Evolutionary conservation across 2,329 filamentous ascomycete genomes (phyloP).

Genomic region (Akanthomyces dipterigenus): DNA sequence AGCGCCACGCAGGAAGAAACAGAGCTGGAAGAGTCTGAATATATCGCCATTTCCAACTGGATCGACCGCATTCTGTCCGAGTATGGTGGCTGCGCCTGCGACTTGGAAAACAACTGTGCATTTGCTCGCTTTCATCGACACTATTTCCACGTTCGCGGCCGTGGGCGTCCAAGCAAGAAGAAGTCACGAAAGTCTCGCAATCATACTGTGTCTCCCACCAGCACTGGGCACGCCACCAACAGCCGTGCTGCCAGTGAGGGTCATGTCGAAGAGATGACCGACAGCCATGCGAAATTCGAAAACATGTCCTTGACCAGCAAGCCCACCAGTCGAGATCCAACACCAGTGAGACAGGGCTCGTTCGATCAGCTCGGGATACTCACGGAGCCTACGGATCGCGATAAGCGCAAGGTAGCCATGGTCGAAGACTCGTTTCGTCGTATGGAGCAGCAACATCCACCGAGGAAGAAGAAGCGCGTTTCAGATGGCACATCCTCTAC

Average conservation of each 20-base stretch:
- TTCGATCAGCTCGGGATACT: slow-evolving; percentile 54
- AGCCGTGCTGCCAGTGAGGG: slow-evolving; percentile 60
- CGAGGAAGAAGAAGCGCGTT: slow-evolving; percentile 55
- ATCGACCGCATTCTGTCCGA: slow-evolving; percentile 66
- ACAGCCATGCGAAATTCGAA: slow-evolving; percentile 42
- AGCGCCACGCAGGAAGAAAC: slow-evolving; percentile 40
- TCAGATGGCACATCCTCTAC: slow-evolving; percentile 45
- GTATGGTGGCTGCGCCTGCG: slow-evolving; percentile 73
- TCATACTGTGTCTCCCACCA: slow-evolving; percentile 53
- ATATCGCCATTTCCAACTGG: slow-evolving; percentile 55
- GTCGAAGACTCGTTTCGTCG: slow-evolving; percentile 57
- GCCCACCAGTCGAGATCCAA: slow-evolving; percentile 58
- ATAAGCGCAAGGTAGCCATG: slow-evolving; percentile 61
- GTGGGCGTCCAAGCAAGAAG: slow-evolving; percentile 38
- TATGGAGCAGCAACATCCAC: slow-evolving; percentile 51
- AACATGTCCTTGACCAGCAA: slow-evolving; percentile 54
- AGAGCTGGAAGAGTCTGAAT: slow-evolving; percentile 53
- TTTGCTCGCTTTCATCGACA: slow-evolving; percentile 58
- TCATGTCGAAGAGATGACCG: slow-evolving; percentile 46
- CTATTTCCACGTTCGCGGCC: slow-evolving; percentile 41
- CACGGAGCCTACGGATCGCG: slow-evolving; percentile 58
- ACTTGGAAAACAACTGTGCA: slow-evolving; percentile 54
- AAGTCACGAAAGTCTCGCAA: slow-evolving; percentile 49
- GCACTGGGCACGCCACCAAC: slow-evolving; percentile 54
- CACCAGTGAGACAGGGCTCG: slow-evolving; percentile 53